A percentile compares a stretch with the other conserved stretches of the same genome.
phyloP scores from a whole-genome alignment of 768 basidiomycete species.

The Suillus hirtellus region DNA sequence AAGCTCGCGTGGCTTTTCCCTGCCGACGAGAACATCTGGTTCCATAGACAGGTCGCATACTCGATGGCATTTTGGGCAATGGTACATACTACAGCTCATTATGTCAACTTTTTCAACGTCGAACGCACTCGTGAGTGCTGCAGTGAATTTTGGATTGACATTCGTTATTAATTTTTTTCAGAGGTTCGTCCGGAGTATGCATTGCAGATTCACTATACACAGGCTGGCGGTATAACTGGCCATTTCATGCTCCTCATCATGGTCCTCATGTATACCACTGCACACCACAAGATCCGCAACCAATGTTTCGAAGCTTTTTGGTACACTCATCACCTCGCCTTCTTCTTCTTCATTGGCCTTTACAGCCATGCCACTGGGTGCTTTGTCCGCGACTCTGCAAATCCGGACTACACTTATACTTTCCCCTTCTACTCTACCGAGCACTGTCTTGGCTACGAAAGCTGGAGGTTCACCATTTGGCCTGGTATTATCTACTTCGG shows the following conservation, averaged over 20 bases:
- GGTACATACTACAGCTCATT: constrained; percentile 93
- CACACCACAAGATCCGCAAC: constrained; percentile 82
- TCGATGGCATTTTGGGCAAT: constrained; percentile 91
- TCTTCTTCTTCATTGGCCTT: constrained; percentile 91
- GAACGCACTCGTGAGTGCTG: constrained; percentile 73
- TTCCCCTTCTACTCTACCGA: constrained; percentile 89
- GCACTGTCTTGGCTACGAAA: constrained; percentile 90
- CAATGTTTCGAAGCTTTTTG: constrained; percentile 96
- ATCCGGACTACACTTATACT: constrained; percentile 63
- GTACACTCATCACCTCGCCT: constrained; percentile 94
- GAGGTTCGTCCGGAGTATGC: constrained; percentile 82
- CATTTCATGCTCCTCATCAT: constrained; percentile 96
- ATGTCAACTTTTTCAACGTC: constrained; percentile 91
- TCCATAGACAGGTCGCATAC: constrained; percentile 93
- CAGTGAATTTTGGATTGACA: constrained; percentile 1
- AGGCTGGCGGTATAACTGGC: constrained; percentile 90
- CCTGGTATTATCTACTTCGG: constrained; percentile 87
- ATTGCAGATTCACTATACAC: constrained; percentile 83
- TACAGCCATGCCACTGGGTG: constrained; percentile 92
- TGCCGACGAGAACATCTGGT: constrained; percentile 95
- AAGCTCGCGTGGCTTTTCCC: constrained; percentile 82
- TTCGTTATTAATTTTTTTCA: constrained; percentile 28
- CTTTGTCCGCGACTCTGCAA: constrained; percentile 84
- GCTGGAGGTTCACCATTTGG: constrained; percentile 93
- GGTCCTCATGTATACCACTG: constrained; percentile 90